A percentile compares a stretch with the other conserved stretches of the same genome.
Evolutionary conservation across 805 yeast genomes (phyloP).

Genomic region (Cyberlindnera xylosilytica): DNA sequence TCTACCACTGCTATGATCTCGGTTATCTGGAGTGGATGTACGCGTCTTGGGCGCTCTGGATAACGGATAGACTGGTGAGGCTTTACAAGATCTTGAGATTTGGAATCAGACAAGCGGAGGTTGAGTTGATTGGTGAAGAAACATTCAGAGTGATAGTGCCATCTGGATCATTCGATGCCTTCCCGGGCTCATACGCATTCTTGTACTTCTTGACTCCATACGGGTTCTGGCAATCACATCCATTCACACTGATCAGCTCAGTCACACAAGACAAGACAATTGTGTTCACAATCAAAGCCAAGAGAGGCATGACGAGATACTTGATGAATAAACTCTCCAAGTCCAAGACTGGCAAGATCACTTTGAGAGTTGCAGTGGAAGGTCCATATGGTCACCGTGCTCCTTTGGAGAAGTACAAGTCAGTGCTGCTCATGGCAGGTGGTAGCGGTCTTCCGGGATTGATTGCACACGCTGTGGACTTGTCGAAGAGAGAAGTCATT

Average conservation of each 20-base stretch:
- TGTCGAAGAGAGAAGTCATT: conserved; percentile 23
- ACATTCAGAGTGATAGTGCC: conserved; percentile 41
- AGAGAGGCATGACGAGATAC: conserved; percentile 55
- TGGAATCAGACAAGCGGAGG: conserved; percentile 23
- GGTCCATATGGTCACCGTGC: conserved; percentile 58
- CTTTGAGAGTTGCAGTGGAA: conserved; percentile 44
- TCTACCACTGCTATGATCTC: conserved; percentile 52
- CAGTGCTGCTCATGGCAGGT: conserved; percentile 43
- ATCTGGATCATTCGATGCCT: conserved; percentile 47
- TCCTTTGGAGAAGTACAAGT: conserved; percentile 37
- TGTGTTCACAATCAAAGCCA: conserved; percentile 45
- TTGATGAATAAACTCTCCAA: conserved; percentile 32
- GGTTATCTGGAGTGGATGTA: conserved; percentile 55
- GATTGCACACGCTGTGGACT: conserved; percentile 37
- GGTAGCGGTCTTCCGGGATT: conserved; percentile 47
- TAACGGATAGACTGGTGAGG: conserved; percentile 44
- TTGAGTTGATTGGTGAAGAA: conserved; percentile 34
- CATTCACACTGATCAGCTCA: conserved; percentile 57
- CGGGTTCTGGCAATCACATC: conserved; percentile 70
- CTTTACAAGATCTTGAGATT: conserved; percentile 32
- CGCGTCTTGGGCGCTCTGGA: conserved; percentile 31
- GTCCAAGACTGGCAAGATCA: conserved; percentile 27
- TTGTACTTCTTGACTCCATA: conserved; percentile 52
- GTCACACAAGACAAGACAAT: conserved; percentile 36
- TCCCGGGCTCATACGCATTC: conserved; percentile 56